These are phyloP conservation scores for Pistacia vera DNA, from an alignment of 345 rosid species.

Conservation along the genomic window DNA sequence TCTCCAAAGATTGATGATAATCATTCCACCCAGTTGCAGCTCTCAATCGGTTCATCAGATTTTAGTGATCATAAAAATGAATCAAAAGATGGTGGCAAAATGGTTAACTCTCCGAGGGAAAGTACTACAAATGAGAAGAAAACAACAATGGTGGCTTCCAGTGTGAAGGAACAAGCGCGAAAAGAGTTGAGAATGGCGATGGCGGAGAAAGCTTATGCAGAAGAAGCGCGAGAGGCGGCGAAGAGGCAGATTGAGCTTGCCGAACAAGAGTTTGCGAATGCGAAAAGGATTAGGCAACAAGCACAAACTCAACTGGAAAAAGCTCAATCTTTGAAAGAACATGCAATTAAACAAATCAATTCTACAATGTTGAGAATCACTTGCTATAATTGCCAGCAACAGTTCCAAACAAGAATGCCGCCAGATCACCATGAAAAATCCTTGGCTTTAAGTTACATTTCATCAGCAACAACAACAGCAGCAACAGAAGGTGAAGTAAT, in stretches of 20 bases:
- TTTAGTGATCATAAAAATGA: constrained; percentile 30
- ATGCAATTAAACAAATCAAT: constrained; percentile 63
- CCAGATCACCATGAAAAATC: constrained; percentile 41
- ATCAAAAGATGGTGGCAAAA: constrained; percentile 13
- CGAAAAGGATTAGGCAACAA: constrained; percentile 74
- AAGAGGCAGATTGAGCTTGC: constrained; percentile 78
- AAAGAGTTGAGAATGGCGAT: constrained; percentile 57
- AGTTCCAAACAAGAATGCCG: constrained; percentile 43
- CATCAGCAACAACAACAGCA: constrained; percentile 31
- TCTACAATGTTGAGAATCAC: constrained; percentile 71
- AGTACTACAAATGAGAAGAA: constrained; percentile 23
- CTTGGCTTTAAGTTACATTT: constrained; percentile 50
- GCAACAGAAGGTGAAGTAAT: too few relatives aligned
- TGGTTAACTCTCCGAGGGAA: constrained; percentile 18
- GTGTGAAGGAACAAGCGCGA: constrained; percentile 39
- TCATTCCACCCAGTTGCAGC: constrained; percentile 57
- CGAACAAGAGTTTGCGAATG: constrained; percentile 73
- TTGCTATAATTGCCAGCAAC: constrained; percentile 77
- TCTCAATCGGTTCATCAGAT: constrained; percentile 62
- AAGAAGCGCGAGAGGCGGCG: constrained; percentile 64
- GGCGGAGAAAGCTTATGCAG: constrained; percentile 62
- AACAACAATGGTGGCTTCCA: constrained; percentile 19
- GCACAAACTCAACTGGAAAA: constrained; percentile 80
- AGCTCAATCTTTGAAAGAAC: constrained; percentile 60
- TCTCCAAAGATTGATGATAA: constrained; percentile 39